These are phyloP conservation scores for Stevia rebaudiana DNA, from an alignment of 140 eudicot species.

Conservation along the genomic window DNA sequence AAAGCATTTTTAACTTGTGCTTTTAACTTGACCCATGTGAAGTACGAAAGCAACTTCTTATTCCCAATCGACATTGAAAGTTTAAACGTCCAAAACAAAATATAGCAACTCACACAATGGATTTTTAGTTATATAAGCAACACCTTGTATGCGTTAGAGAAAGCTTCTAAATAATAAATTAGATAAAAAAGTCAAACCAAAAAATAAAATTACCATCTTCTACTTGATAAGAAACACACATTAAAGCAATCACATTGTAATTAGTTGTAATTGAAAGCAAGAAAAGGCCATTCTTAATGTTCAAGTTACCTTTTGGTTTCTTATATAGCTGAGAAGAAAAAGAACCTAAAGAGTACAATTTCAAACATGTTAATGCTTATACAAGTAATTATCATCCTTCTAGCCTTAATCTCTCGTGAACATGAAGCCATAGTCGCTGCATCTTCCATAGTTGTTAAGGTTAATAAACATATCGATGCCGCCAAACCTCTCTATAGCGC, in stretches of 20 bases:
- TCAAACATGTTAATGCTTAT: not conserved
- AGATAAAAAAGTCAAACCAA: too few relatives aligned
- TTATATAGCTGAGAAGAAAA: not conserved
- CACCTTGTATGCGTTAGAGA: too few relatives aligned
- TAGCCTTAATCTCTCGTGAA: not conserved
- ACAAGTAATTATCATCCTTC: constrained; percentile 3
- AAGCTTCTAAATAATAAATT: too few relatives aligned
- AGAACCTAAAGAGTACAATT: not conserved
- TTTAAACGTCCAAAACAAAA: too few relatives aligned
- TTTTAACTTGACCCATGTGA: too few relatives aligned
- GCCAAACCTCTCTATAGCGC: constrained; percentile 14
- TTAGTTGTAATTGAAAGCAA: not conserved
- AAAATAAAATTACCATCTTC: not conserved
- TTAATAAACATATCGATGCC: constrained; percentile 9
- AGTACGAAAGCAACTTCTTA: too few relatives aligned
- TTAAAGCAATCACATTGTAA: too few relatives aligned
- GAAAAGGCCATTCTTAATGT: not conserved
- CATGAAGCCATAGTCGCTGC: not conserved
- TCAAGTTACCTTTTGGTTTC: not conserved
- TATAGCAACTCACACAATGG: too few relatives aligned
- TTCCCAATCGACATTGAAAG: too few relatives aligned
- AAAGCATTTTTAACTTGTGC: too few relatives aligned
- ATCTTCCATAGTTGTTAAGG: not conserved
- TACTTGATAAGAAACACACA: not conserved
- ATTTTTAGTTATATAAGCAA: too few relatives aligned